Evolutionary conservation across 768 basidiomycete genomes (phyloP).

Genomic region (Suillus lakei): DNA sequence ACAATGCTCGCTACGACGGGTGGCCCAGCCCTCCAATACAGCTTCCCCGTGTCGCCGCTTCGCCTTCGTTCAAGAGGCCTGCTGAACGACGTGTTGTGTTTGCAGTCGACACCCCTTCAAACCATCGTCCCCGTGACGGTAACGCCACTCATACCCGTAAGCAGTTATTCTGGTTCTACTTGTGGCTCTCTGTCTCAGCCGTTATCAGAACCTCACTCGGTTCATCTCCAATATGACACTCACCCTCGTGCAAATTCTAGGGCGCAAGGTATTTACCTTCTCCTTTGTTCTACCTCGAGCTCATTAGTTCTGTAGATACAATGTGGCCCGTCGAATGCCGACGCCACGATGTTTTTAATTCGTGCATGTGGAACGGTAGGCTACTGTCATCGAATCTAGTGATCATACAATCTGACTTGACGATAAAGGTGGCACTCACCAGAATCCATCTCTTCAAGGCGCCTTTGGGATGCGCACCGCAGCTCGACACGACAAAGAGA

Average conservation of each 20-base stretch:
- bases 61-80: neutral
- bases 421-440: neutral
- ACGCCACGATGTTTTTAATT: neutral
- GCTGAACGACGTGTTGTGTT: neutral
- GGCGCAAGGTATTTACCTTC: neutral
- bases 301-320: neutral
- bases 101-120: neutral
- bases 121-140: neutral
- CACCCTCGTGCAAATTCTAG: no score
- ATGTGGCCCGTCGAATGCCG: no score
- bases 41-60: neutral
- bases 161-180: neutral
- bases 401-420: neutral
- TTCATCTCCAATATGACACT: neutral
- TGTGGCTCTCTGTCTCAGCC: neutral
- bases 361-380: neutral
- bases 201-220: neutral
- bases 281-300: no score
- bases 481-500: slow-evolving; percentile 10
- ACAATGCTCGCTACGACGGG: slow-evolving; percentile 4
- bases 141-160: neutral
- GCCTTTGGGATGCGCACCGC: neutral
- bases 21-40: slow-evolving; percentile 2
- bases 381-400: neutral
- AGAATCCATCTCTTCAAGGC: neutral